Evolutionary conservation across 768 basidiomycete species (phyloP), one percentile per base, ranked within the genome.

Genomic region (Polyporus arcularius): DNA sequence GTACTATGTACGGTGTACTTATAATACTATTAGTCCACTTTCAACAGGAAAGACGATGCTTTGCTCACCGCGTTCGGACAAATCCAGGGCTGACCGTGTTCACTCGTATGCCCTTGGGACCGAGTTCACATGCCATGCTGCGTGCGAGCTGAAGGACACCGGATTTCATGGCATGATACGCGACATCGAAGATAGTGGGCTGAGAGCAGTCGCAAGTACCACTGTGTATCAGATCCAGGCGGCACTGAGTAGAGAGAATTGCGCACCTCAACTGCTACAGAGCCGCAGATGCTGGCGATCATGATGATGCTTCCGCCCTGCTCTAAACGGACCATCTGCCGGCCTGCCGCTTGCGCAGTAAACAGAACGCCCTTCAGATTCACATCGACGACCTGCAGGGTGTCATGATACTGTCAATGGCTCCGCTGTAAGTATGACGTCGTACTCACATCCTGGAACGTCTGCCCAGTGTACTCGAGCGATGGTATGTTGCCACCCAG

Each of bases 71-170:
- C 1, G 88, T 90, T 65, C 85, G 84, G 28, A 90, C 86, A 65
- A 87, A 81, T 2, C 89, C 88, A 0, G 89, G 89, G 7, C 89
- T 90, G 52, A 91, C 76, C 4, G 85, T 78, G 70, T 91, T 91
- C 58, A 90, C 87, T 1, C 89, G 80, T 47, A 91, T 89, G 0
- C 77, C 73, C 70, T 85, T 75, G 18, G 66, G 72, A 0, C 85
- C 90, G 0, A 91, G 80, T 68, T 91, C 89, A 66, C 87, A 89
- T 4, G 89, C 90, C 86, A 91, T 86, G 69, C 85, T 88, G 41
- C 90, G 82, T 2, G 79, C 83, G 86, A 89, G 87, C 72, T 91
- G 89, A 31, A 89, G 73, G 12, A 91, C 86, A 2, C 83, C 88
- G 1, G 85, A 81, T 72, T 91, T 91, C 73, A 85, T 85, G 39